A percentile compares a stretch with the other conserved stretches of the same genome.
Conservation (phyloP, 257 asterid species). For the Hygrophila difformis region DNA sequence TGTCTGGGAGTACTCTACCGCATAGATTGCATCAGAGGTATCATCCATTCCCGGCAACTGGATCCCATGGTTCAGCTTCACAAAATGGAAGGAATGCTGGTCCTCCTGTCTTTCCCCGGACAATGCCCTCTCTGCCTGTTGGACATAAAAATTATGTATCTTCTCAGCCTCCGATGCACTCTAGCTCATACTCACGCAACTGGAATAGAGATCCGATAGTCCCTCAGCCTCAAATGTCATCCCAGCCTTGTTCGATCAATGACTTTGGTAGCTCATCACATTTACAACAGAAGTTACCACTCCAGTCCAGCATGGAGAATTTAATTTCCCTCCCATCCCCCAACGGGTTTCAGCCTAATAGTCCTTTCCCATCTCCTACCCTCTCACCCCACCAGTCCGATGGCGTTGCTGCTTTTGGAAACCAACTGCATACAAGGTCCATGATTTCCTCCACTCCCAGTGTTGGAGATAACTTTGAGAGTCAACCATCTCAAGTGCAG, state of each 20-base stretch:
- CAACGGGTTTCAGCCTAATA: conserved; percentile 15
- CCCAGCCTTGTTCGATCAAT: conserved; percentile 20
- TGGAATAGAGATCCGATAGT: conserved; percentile 15
- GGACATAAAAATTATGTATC: conserved; percentile 10
- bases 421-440: conserved; percentile 22
- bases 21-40: conserved; percentile 18
- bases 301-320: conserved; percentile 19
- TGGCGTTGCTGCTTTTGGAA: conserved; percentile 16
- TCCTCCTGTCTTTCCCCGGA: conserved; percentile 17
- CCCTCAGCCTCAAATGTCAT: conserved; percentile 23
- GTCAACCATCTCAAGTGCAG: conserved; percentile 22
- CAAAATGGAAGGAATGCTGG: conserved; percentile 6
- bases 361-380: conserved; percentile 22
- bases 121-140: conserved; percentile 19
- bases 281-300: conserved; percentile 15
- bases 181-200: conserved; percentile 20
- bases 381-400: conserved; percentile 21
- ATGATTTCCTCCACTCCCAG: conserved; percentile 16
- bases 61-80: conserved; percentile 15
- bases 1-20: conserved; percentile 18
- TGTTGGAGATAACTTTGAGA: conserved; percentile 17
- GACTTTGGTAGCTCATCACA: conserved; percentile 17
- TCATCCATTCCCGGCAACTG: conserved; percentile 16
- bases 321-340: conserved; percentile 15
- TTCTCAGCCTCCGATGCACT: conserved; percentile 22